phyloP scores from a whole-genome alignment of 169 alveolate species.

The Blepharisma undulans region DNA sequence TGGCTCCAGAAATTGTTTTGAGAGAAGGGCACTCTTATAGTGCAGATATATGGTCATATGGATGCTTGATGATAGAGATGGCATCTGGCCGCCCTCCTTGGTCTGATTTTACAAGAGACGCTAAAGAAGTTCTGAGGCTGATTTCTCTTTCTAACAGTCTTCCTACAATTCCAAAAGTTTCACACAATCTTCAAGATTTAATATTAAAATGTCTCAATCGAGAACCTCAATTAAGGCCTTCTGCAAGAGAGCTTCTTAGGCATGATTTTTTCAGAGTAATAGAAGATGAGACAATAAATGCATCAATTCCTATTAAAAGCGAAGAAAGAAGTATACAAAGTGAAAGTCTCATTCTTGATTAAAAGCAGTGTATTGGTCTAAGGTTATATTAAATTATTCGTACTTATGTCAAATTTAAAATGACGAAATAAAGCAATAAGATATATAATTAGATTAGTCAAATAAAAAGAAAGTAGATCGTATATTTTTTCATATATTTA shows the following conservation, averaged over 20 bases:
- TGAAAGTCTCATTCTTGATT: background rate
- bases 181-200: background rate
- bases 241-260: constrained; percentile 13
- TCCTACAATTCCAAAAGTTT: background rate
- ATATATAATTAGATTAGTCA: no score
- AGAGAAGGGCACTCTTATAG: constrained; percentile 62
- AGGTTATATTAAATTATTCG: background rate
- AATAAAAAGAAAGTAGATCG: no score
- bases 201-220: background rate
- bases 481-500: no score
- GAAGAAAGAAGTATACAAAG: background rate
- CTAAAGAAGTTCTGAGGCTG: constrained; percentile 5
- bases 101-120: constrained; percentile 8
- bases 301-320: background rate
- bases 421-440: background rate
- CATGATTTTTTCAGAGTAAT: background rate
- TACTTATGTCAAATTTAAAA: no score
- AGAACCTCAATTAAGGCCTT: background rate
- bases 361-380: background rate
- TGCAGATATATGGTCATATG: constrained; percentile 89
- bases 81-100: constrained; percentile 69
- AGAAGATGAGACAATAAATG: background rate
- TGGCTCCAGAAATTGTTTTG: constrained; percentile 88
- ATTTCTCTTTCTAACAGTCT: background rate
- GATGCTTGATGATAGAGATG: constrained; percentile 87